Base-by-base conservation (phyloP, 257 asterid species). In the Capsicum baccatum region DNA sequence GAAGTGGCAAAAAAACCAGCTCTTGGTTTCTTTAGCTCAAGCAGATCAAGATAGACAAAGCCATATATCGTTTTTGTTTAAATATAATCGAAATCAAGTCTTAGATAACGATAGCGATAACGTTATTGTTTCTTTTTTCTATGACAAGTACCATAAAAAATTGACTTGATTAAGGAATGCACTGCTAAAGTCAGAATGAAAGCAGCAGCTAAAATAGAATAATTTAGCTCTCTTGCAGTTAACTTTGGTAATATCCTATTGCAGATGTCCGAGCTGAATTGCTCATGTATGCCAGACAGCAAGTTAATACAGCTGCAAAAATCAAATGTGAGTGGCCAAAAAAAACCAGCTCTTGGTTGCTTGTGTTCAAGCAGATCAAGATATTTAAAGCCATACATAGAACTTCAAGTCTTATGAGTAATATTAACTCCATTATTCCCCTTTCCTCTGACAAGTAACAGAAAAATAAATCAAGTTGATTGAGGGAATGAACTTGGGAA, bases 261-360 rank as follows among this genome's bases (percentile, higher is more conserved):
- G 84, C 85, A 83, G 85, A 85, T 88, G 85, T 83, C 88, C 88
- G 84, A 88, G 88, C 85, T 85, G 90, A 64, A 73, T 85, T 85
- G 88, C 90, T 80, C 26, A 80, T 79, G 90, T 84, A 33, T 67
- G 84, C 87, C 87, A 79, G 48, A 0, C 80, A 79, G 84, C 39
- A 66, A 84, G 86, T 79, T 84, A 17, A 39, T 63, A 66, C 79
- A 55, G 87, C 68, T 84, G 84, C 81, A 64, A 55, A 79, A 50
- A 15, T 83, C 9, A 66, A 50, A 37, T 3, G 62, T 0, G 39
- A 21, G 26, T 68, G 69, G 74, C 68, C 64, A 35, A 9, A 9
- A 48, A 85, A 84, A 13, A 0, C 81, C 63, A 79, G 86, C 86
- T 85, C 84, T 85, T 84, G 78, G 50, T 83, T 86, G 86, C 89